Evolutionary conservation across 1,284 basidiomycete species (phyloP).

Genomic region (Leccinum pachyderme): DNA sequence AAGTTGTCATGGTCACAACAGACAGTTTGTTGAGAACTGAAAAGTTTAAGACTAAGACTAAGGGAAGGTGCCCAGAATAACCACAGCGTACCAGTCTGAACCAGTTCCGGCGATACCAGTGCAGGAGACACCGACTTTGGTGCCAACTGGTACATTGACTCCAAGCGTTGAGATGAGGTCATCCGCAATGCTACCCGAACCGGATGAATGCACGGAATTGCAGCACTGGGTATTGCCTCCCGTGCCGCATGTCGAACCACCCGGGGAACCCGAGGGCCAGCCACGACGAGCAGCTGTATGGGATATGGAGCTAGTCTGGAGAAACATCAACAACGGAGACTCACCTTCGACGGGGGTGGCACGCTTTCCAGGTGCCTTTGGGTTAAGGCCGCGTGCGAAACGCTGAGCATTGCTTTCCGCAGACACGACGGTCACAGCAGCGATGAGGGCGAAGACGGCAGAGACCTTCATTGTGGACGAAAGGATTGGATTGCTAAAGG

Average conservation of each 20-base stretch:
- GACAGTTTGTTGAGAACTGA: conserved; percentile 40
- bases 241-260: conserved; percentile 33
- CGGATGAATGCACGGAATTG: conserved; percentile 22
- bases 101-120: conserved; percentile 32
- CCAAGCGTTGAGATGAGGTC: not conserved
- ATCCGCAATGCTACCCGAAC: conserved; percentile 1
- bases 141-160: not conserved
- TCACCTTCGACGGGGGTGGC: conserved; percentile 15
- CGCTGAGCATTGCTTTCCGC: conserved; percentile 51
- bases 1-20: conserved; percentile 44
- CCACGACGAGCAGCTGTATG: conserved; percentile 28
- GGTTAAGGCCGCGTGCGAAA: conserved; percentile 47
- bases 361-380: conserved; percentile 32
- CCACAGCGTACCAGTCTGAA: conserved; percentile 35
- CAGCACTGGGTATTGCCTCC: conserved; percentile 43
- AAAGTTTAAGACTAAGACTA: not conserved
- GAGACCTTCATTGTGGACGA: conserved; percentile 43
- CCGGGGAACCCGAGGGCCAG: conserved; percentile 30
- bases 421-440: conserved; percentile 35
- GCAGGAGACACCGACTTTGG: conserved; percentile 38
- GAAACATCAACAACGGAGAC: conserved; percentile 3
- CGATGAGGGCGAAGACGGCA: conserved; percentile 36
- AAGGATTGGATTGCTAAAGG: not conserved
- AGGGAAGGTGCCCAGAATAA: fast-evolving
- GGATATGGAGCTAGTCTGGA: not conserved